Percentiles rank a stretch among this genome's conserved stretches.
Conservation (phyloP, 441 rosid genomes). For the Adansonia madagascariensis region DNA sequence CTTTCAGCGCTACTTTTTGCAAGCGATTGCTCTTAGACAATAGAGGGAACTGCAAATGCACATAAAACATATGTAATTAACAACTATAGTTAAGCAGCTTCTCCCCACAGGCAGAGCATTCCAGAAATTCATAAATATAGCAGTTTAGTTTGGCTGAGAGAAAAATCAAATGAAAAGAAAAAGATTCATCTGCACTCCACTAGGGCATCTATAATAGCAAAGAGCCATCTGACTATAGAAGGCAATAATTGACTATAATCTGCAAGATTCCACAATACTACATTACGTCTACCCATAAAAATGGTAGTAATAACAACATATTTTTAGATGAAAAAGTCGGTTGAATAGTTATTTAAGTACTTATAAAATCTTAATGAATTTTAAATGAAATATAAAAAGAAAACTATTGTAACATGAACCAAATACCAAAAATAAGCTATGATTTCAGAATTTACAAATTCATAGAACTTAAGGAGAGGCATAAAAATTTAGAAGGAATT, state of each 20-base stretch:
- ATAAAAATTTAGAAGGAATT: not conserved
- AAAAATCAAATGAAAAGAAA: not conserved
- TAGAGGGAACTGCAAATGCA: constrained; percentile 78
- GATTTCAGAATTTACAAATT: not conserved
- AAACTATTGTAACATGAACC: not conserved
- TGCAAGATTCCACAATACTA: not conserved
- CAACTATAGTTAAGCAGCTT: not conserved
- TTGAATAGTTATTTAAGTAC: not conserved
- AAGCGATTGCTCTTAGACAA: constrained; percentile 79
- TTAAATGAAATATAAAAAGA: not conserved
- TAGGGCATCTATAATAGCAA: not conserved
- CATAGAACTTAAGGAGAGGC: not conserved
- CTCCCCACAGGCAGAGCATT: not conserved
- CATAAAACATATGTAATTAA: constrained; percentile 16
- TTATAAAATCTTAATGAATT: not conserved
- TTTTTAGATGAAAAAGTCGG: not conserved
- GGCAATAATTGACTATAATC: not conserved
- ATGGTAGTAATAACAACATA: not conserved
- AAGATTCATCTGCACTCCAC: not conserved
- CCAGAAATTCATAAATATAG: not conserved
- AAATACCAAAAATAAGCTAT: not conserved
- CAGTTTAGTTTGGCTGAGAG: not conserved
- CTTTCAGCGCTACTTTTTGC: constrained; percentile 66
- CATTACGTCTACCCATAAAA: not conserved
- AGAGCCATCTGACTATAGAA: not conserved